A percentile compares a stretch with the other conserved stretches of the same genome.
These are phyloP conservation scores for Brassica incana DNA, from an alignment of 345 rosid genomes.

Conservation along the genomic window DNA sequence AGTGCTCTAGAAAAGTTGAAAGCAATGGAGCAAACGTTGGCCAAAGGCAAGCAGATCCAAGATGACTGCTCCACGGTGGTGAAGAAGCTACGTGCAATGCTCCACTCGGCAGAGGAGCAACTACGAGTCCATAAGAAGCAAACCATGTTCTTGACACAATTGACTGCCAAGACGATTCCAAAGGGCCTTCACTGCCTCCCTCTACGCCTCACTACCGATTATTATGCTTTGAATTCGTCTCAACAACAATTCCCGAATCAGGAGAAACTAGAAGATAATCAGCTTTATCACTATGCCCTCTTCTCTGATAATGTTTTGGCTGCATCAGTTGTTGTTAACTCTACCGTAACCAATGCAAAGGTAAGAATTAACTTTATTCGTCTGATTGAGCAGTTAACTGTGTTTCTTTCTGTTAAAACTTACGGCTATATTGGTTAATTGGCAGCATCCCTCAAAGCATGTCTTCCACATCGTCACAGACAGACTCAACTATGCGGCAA, in stretches of 20 bases:
- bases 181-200: constrained; percentile 99
- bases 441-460: constrained; percentile 82
- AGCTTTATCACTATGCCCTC: constrained; percentile 44
- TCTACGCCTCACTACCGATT: constrained; percentile 82
- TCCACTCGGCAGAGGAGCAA: constrained; percentile 95
- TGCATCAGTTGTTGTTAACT: neutral
- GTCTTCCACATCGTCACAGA: constrained; percentile 95
- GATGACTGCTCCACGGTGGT: constrained; percentile 84
- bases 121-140: constrained; percentile 95
- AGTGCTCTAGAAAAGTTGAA: constrained; percentile 73
- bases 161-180: constrained; percentile 94
- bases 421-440: constrained; percentile 26
- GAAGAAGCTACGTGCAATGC: constrained; percentile 95
- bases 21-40: constrained; percentile 83
- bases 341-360: constrained; percentile 57
- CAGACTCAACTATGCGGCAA: constrained; percentile 91
- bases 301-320: neutral
- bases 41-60: constrained; percentile 83
- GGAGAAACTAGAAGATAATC: constrained; percentile 70
- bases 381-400: neutral
- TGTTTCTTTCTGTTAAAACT: constrained; percentile 27
- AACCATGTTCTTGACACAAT: constrained; percentile 83
- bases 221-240: constrained; percentile 62
- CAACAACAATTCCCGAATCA: constrained; percentile 68
- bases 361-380: constrained; percentile 39